Evolutionary conservation across 1,284 basidiomycete genomes (phyloP), one percentile per base, ranked within the genome.

Genomic region (Melampsora americana): DNA sequence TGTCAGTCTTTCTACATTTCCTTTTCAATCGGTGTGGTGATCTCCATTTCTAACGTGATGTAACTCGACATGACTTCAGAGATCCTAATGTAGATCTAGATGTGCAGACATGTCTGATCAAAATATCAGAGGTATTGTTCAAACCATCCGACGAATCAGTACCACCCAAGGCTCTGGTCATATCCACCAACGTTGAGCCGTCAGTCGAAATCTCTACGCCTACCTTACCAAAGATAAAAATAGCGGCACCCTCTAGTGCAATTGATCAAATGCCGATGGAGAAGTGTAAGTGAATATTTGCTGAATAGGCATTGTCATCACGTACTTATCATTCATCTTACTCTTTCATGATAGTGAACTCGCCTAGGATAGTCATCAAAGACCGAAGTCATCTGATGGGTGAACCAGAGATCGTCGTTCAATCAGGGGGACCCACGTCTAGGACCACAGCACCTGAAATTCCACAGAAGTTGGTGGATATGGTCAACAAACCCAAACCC

Each of bases 101-200:
- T 84, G 90, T 95, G 62, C 90, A 94, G 48, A 92, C 92, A 88
- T 92, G 91, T 78, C 84, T 97, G 66, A 86, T 99, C 80, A 98
- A 98, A 84, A 85, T 97, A 12, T 93, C 92, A 14, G 95, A 98
- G 81, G 86, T 97, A 30, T 87, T 95, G 66, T 90, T 95, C 79
- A 89, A 90, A 68, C 90, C 92, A 26, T 84, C 87, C 3, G 89
- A 92, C 72, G 94, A 96, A 83, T 87, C 89, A 4, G 85, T 90
- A n/a, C 93, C 93, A 0, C 92, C 91, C 75, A 89, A 93, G 71
- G 90, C 90, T 53, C 91, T 97, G 76, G 77, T 80, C 6, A 80
- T 84, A 80, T 81, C 82, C 6, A 70, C 56, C 32, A 35, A 71
- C 69, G 42, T 66, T 59, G 11, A 60, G 74, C 39, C 62, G 66